Evolutionary conservation across 306 rosid species (phyloP), one percentile per base, ranked within the genome.

Genomic region (Cicer pinnatifidum): DNA sequence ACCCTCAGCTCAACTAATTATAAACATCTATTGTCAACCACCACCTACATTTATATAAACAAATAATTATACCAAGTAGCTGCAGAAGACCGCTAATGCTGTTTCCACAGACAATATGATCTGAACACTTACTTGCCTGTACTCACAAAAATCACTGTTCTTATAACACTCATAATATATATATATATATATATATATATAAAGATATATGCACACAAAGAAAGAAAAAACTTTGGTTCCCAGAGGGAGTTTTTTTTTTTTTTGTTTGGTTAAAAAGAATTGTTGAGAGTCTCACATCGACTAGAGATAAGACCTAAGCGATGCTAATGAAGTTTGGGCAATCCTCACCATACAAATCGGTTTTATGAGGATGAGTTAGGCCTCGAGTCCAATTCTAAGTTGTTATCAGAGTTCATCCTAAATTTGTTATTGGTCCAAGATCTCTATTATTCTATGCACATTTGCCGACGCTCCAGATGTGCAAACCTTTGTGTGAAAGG

Each of bases 1-100:
- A 23, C 65, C 28, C 58, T 37, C 63, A 48, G 81, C 70, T 17
- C 45, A 41, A 64, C 72, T 63, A 38, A 19, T 39, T 12, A 52
- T 13, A 52, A 65, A 75, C 19, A 6, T 53, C 54, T 50, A 39
- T 23, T 53, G 37, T 64, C 73, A 51, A 52, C 45, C 45, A 75
- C 66, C 5, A 53, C 45, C 54, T 33, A 19, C 35, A 51, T 50
- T 15, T 75, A 40, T 19, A 63, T 50, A 39, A 44, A 63, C 16
- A 37, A 53, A 23, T 2, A 33, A 12, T 61, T 15, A 33, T 71
- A 11, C 46, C 53, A 43, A 78, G 15, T 63, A 52, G 71, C 59
- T 11, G 51, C 44, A 62, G 8, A 59, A 50, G 58, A 61, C 20
- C 9, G 9, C 10, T 13, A 19, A 64, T 41, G 45, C 1, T 17